Evolutionary conservation across 164 flowering plant genomes (phyloP).

Genomic region (Dillenia turbinata): DNA sequence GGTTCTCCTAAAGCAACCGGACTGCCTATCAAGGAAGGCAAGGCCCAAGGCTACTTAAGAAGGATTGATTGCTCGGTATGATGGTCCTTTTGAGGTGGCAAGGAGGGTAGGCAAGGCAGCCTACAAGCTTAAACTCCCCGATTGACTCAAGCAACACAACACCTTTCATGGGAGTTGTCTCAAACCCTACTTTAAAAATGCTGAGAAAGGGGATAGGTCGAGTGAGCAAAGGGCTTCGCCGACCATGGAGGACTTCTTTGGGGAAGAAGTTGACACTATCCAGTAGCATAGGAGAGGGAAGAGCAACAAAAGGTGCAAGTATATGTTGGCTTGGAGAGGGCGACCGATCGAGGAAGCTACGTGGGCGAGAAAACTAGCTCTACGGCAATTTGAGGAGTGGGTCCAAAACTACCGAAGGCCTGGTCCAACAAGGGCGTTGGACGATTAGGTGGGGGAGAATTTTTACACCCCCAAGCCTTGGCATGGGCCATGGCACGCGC

Average conservation of each 20-base stretch:
- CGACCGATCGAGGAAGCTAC: too few relatives aligned
- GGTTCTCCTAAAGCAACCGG: constrained; percentile 10
- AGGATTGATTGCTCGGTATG: constrained; percentile 10
- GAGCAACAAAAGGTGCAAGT: too few relatives aligned
- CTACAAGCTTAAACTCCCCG: constrained; percentile 6
- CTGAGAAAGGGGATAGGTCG: too few relatives aligned
- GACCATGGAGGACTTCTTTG: not conserved
- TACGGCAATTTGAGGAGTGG: too few relatives aligned
- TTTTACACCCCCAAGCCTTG: too few relatives aligned
- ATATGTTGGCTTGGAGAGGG: too few relatives aligned
- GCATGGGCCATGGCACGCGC: too few relatives aligned
- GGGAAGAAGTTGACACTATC: not conserved
- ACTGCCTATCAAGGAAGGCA: constrained; percentile 9
- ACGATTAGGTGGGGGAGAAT: too few relatives aligned
- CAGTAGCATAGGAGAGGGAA: too few relatives aligned
- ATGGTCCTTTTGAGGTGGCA: constrained; percentile 14
- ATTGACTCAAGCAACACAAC: constrained; percentile 9
- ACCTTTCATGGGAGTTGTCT: constrained; percentile 16
- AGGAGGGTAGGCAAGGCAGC: constrained; percentile 3
- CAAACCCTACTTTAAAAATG: constrained; percentile 4
- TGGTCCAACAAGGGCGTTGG: too few relatives aligned
- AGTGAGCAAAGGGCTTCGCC: not conserved
- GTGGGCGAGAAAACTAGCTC: too few relatives aligned
- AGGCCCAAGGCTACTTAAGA: not conserved
- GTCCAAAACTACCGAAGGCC: too few relatives aligned